These are phyloP conservation scores for Vickermania spadyakhi DNA, from an alignment of 208 protist genomes.

Conservation along the genomic window DNA sequence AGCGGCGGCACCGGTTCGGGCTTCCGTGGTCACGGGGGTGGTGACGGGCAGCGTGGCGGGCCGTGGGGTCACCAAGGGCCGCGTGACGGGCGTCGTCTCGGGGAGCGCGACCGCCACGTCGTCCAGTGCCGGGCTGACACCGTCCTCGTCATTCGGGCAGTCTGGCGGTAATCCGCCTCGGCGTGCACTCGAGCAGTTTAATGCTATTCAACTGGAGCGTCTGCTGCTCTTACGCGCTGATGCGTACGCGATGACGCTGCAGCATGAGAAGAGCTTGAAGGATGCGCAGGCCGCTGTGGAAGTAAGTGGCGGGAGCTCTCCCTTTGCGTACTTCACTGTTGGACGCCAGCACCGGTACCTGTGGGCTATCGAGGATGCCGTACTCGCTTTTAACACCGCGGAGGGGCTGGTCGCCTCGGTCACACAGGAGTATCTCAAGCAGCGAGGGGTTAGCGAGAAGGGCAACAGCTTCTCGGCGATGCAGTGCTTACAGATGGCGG, in stretches of 20 bases:
- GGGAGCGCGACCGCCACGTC: not conserved
- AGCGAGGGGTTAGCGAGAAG: not conserved
- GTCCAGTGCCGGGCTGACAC: not conserved
- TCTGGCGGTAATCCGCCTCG: constrained; percentile 12
- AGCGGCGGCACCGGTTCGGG: not conserved
- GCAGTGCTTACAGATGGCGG: not conserved
- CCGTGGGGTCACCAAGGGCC: not conserved
- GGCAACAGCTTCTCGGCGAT: not conserved
- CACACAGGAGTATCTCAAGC: constrained; percentile 2
- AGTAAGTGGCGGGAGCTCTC: constrained; percentile 31
- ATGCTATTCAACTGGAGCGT: constrained; percentile 44
- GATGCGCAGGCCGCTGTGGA: constrained; percentile 46
- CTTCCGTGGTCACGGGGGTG: not conserved
- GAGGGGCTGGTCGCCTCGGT: constrained; percentile 29
- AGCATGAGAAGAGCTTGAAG: constrained; percentile 46
- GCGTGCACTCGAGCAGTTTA: constrained; percentile 21
- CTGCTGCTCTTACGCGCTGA: constrained; percentile 67
- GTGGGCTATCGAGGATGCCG: constrained; percentile 32
- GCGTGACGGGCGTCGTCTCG: not conserved
- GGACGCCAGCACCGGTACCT: constrained; percentile 52
- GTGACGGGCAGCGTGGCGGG: not conserved
- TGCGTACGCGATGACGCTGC: constrained; percentile 34
- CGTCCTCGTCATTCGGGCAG: constrained; percentile 1
- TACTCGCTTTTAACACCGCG: constrained; percentile 51
- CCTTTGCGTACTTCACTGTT: constrained; percentile 58